Evolutionary conservation across 2,329 filamentous ascomycete genomes (phyloP).

Genomic region (Dactylellina leptospora): DNA sequence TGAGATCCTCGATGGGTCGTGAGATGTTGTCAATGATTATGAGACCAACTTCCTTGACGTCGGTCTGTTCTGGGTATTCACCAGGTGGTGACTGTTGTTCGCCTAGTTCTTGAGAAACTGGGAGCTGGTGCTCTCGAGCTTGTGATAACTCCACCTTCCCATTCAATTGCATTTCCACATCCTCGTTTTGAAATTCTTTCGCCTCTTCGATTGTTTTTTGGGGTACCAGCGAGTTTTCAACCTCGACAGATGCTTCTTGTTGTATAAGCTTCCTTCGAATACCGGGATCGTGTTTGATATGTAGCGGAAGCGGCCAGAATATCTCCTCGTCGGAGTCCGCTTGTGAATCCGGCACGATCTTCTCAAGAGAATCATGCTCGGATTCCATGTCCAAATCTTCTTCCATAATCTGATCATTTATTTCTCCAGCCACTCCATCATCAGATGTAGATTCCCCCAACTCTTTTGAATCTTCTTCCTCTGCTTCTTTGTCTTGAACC

Average conservation of each 20-base stretch:
- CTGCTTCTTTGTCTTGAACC: neutral
- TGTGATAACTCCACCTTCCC: neutral
- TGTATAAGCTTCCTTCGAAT: slow-evolving; percentile 24
- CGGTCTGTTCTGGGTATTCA: neutral
- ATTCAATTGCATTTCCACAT: slow-evolving; percentile 4
- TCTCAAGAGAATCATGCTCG: neutral
- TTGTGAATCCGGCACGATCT: slow-evolving; percentile 35
- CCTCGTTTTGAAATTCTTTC: neutral
- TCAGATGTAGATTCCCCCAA: neutral
- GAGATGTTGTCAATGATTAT: slow-evolving; percentile 48
- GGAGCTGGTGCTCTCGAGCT: neutral
- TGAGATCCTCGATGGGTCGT: slow-evolving; percentile 22
- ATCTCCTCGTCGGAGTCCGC: slow-evolving; percentile 51
- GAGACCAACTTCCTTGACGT: slow-evolving; percentile 8
- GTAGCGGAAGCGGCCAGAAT: slow-evolving; percentile 36
- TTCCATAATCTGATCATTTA: no score
- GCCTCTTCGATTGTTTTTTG: neutral
- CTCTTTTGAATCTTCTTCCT: neutral
- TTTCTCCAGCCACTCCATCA: neutral
- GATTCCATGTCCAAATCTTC: slow-evolving; percentile 12
- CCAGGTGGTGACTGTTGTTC: neutral
- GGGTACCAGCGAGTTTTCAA: neutral
- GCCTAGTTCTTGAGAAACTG: neutral
- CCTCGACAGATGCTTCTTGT: neutral
- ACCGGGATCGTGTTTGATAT: slow-evolving; percentile 39